phyloP scores from a whole-genome alignment of 768 basidiomycete species.

The Russula lepida region DNA sequence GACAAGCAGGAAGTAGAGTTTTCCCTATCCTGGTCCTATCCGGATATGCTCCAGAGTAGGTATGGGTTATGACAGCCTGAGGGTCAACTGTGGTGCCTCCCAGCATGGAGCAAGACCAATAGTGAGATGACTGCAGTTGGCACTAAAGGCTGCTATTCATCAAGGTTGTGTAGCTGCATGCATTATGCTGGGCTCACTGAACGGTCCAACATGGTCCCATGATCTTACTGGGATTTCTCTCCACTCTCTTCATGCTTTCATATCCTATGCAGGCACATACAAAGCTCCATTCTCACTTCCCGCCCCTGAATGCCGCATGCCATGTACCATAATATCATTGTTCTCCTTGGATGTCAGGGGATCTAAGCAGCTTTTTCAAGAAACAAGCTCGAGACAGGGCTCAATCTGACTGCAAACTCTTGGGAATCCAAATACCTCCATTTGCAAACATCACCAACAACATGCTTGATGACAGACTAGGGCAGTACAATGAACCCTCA shows the following conservation, averaged over 20 bases:
- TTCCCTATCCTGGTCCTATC: no score
- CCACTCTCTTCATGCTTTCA: conserved; percentile 12
- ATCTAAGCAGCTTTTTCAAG: not conserved
- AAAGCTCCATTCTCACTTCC: not conserved
- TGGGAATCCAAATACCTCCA: conserved; percentile 1
- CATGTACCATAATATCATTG: not conserved
- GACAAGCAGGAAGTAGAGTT: not conserved
- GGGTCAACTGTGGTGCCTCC: no score
- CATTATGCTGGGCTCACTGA: not conserved
- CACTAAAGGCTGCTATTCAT: not conserved
- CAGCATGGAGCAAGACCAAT: conserved; percentile 7
- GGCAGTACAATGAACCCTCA: not conserved
- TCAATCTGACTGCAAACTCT: not conserved
- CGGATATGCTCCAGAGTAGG: no score
- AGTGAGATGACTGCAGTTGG: conserved; percentile 5
- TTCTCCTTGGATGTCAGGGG: not conserved
- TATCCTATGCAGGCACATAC: conserved; percentile 14
- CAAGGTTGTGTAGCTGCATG: conserved; percentile 4
- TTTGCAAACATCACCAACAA: conserved; percentile 17
- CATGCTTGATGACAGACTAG: not conserved
- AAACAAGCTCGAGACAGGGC: not conserved
- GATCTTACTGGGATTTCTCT: conserved; percentile 12
- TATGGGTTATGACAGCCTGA: no score
- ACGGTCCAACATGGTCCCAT: no score
- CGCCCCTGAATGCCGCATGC: not conserved